Conservation (phyloP, 495 filamentous ascomycete genomes). For the Neurospora terricola region DNA sequence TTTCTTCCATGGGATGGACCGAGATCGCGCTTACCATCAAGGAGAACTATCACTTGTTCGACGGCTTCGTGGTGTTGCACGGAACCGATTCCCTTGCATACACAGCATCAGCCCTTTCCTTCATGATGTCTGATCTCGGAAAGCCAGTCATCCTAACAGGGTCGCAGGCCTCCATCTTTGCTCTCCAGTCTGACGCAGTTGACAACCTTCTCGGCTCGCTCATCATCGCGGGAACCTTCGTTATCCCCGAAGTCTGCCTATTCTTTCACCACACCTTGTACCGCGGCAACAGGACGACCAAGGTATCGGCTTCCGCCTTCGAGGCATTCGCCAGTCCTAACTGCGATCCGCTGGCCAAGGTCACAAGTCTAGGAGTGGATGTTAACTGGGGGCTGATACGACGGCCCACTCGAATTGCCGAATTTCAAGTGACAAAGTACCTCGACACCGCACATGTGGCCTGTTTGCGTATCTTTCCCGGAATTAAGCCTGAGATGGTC, state of each 20-base stretch:
- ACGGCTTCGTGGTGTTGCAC: conserved; percentile 93
- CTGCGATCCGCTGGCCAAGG: conserved; percentile 64
- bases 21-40: conserved; percentile 63
- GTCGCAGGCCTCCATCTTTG: conserved; percentile 85
- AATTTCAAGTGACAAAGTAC: conserved; percentile 67
- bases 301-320: conserved; percentile 79
- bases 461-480: conserved; percentile 88
- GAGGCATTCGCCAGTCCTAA: conserved; percentile 84
- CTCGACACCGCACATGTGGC: conserved; percentile 84
- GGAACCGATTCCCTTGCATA: conserved; percentile 92
- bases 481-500: conserved; percentile 91
- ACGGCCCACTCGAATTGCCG: conserved; percentile 59
- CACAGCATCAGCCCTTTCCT: conserved; percentile 83
- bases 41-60: conserved; percentile 81
- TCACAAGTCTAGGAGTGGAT: conserved; percentile 69
- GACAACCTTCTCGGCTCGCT: conserved; percentile 89
- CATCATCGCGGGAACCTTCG: conserved; percentile 91
- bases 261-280: conserved; percentile 95
- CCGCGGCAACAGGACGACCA: conserved; percentile 82
- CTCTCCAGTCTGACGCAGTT: conserved; percentile 89
- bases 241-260: conserved; percentile 90
- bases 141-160: conserved; percentile 90
- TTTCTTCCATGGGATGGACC: conserved; percentile 83
- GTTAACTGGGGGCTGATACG: conserved; percentile 77
- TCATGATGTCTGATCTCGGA: conserved; percentile 87